A percentile compares a stretch with the other conserved stretches of the same genome.
These are phyloP conservation scores for Yamadazyma kitorensis DNA, from an alignment of 805 yeast genomes.

Conservation along the genomic window DNA sequence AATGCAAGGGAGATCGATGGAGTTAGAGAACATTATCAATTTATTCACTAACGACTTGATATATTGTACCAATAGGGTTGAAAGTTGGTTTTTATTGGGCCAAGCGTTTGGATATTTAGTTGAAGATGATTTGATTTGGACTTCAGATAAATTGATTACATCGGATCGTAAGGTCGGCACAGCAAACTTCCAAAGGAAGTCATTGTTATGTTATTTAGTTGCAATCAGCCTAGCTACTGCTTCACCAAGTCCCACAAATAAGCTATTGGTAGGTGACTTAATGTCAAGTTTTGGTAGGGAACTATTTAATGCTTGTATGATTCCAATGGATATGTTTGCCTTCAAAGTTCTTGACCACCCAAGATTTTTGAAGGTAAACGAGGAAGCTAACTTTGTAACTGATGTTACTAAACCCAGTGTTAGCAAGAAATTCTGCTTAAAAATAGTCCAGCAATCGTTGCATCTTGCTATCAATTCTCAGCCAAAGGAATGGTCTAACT, in stretches of 20 bases:
- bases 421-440: conserved; percentile 28
- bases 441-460: conserved; percentile 41
- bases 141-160: conserved; percentile 73
- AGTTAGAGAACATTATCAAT: conserved; percentile 68
- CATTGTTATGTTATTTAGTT: conserved; percentile 73
- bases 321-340: conserved; percentile 64
- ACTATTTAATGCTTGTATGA: conserved; percentile 55
- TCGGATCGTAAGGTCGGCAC: conserved; percentile 59
- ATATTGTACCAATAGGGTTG: conserved; percentile 66
- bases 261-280: conserved; percentile 40
- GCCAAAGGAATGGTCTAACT: conserved; percentile 58
- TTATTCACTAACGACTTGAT: conserved; percentile 65
- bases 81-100: conserved; percentile 84
- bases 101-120: conserved; percentile 74
- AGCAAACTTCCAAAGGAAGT: conserved; percentile 62
- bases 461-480: conserved; percentile 45
- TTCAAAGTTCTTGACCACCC: conserved; percentile 44
- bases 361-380: conserved; percentile 24
- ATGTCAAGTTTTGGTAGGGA: conserved; percentile 58
- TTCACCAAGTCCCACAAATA: conserved; percentile 3
- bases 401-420: conserved; percentile 20
- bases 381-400: conserved; percentile 24
- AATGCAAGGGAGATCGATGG: conserved; percentile 79
- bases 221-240: conserved; percentile 48
- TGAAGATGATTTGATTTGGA: conserved; percentile 91